Evolutionary conservation across 495 filamentous ascomycete genomes (phyloP).

Genomic region (Xylaria intraflava): DNA sequence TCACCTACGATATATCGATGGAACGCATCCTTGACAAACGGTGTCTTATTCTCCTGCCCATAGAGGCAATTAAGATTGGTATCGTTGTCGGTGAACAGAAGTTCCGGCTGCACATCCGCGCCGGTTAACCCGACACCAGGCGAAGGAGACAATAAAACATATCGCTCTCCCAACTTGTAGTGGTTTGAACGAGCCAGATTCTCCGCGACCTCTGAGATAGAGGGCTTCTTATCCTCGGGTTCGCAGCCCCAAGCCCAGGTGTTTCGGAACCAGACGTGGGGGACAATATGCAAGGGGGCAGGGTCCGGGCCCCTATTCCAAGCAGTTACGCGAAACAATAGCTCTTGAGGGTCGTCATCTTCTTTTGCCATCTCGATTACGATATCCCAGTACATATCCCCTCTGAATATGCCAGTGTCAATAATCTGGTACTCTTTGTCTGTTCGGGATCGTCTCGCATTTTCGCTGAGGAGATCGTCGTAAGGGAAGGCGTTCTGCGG

Average conservation of each 20-base stretch:
- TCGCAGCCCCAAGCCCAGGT: slow-evolving; percentile 92
- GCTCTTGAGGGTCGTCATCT: slow-evolving; percentile 76
- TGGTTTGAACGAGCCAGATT: slow-evolving; percentile 69
- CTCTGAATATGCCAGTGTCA: slow-evolving; percentile 87
- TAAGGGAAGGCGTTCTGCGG: slow-evolving; percentile 90
- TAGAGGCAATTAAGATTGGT: slow-evolving; percentile 78
- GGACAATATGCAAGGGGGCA: slow-evolving; percentile 85
- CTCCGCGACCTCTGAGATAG: slow-evolving; percentile 55
- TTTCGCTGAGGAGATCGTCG: slow-evolving; percentile 75
- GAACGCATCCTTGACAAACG: slow-evolving; percentile 93
- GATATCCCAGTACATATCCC: slow-evolving; percentile 93
- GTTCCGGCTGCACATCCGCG: slow-evolving; percentile 71
- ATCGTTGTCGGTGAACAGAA: slow-evolving; percentile 94
- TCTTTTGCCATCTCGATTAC: slow-evolving; percentile 96
- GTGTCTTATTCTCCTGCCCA: slow-evolving; percentile 64
- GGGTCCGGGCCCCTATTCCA: slow-evolving; percentile 92
- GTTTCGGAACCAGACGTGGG: slow-evolving; percentile 95
- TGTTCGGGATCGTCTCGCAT: slow-evolving; percentile 62
- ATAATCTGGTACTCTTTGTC: slow-evolving; percentile 88
- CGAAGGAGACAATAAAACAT: slow-evolving; percentile 80
- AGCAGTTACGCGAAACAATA: slow-evolving; percentile 89
- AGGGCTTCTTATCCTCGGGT: slow-evolving; percentile 63
- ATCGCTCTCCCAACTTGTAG: slow-evolving; percentile 70
- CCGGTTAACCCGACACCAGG: slow-evolving; percentile 71
- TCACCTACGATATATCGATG: slow-evolving; percentile 79